Evolutionary conservation across 768 basidiomycete species (phyloP), one percentile per base, ranked within the genome.

Genomic region (Lenzites betulinus): DNA sequence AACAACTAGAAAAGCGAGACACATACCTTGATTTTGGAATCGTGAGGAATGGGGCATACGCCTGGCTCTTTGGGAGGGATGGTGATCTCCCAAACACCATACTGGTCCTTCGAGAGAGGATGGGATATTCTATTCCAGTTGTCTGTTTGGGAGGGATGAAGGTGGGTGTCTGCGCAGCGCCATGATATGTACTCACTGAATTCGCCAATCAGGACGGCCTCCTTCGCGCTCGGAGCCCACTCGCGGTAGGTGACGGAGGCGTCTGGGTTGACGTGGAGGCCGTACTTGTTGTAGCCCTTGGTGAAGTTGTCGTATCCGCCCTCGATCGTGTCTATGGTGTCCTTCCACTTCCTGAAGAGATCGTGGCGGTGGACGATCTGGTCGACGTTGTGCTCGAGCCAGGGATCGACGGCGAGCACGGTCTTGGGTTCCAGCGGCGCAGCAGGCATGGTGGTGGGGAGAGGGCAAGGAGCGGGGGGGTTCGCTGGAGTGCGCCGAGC

Each of bases 191-290:
- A 84, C 93, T 74, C 65, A 98, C 95, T 99, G 80, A 99, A 99
- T 47, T 99, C 96, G 44, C 97, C 97, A 67, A 93, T 93, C 58
- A 99, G 76, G 71, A 78, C 82, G 3, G 95, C 96, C 67, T 89
- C 87, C 46, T 69, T 77, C 18, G 90, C 95, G 66, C 91, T 92
- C 0, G 97, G 95, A 9, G 97, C 96, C 97, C 97, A 99, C 73
- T 99, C 97, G 67, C 92, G 81, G 74, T 98, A 98, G 8, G 82
- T 75, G 30, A 98, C 83, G 28, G 87, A 80, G 54, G 86, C 87
- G 58, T 88, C 82, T 38, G 76, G 70, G 41, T 78, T 79, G 42
- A 93, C 83, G 59, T 90, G 87, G 67, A 99, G 79, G 36, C 96
- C 96, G 70, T 85, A 86, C 67, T 80, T 84, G 63, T 85, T 79